Conservation (phyloP, 2,329 filamentous ascomycete species). For the Leptographium flavum region DNA sequence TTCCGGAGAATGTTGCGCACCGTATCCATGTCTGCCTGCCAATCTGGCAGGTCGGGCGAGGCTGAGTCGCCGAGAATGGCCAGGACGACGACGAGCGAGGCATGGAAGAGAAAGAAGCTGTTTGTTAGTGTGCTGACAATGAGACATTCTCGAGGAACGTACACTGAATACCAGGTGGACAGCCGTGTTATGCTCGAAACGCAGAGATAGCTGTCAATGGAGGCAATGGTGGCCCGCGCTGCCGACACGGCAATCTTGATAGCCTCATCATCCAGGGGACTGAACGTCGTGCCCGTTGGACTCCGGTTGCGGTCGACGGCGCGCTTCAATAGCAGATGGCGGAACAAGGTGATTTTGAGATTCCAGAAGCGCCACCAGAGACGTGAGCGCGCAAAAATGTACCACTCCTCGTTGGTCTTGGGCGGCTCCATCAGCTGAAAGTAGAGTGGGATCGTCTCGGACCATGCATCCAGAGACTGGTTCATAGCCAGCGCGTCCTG, state of each 20-base stretch:
- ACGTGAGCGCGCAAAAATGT: not conserved
- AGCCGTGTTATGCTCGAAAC: not conserved
- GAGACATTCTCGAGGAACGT: not conserved
- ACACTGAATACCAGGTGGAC: conserved; percentile 2
- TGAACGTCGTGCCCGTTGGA: not conserved
- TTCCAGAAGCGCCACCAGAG: conserved; percentile 7
- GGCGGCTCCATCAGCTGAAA: not conserved
- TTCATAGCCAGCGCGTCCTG: conserved; percentile 2
- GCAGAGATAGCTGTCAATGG: not conserved
- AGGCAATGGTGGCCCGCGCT: not conserved
- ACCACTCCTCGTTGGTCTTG: not conserved
- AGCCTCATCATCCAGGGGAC: not conserved
- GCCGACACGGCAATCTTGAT: conserved; percentile 1
- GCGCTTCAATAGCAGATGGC: not conserved
- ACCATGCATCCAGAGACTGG: not conserved
- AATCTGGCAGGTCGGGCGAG: not conserved
- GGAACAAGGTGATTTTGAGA: conserved; percentile 5
- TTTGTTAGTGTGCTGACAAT: too few relatives aligned
- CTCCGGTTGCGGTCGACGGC: not conserved
- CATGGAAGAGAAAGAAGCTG: conserved; percentile 4
- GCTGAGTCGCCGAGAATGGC: conserved; percentile 1
- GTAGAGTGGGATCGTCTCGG: not conserved
- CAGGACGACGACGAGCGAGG: conserved; percentile 2
- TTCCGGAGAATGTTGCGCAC: not conserved
- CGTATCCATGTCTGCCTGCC: conserved; percentile 1